Conservation (phyloP, 768 basidiomycete species). For the Leccinum imitatum region DNA sequence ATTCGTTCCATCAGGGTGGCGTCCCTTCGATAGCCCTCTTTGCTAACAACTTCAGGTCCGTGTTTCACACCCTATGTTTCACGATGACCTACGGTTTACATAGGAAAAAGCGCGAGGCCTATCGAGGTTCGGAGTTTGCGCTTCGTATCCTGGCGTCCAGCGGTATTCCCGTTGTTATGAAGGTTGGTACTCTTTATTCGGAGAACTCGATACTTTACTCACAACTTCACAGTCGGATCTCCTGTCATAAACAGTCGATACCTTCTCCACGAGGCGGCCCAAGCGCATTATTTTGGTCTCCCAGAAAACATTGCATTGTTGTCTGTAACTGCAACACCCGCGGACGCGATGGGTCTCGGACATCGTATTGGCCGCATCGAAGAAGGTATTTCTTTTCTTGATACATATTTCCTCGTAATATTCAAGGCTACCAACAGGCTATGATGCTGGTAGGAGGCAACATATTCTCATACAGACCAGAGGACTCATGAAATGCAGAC, state of each 20-base stretch:
- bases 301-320: conserved; percentile 56
- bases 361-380: conserved; percentile 69
- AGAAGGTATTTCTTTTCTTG: conserved; percentile 35
- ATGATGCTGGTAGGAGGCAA: conserved; percentile 44
- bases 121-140: conserved; percentile 78
- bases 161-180: conserved; percentile 71
- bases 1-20: conserved; percentile 42
- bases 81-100: neutral
- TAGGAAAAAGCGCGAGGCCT: conserved; percentile 81
- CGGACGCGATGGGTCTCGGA: conserved; percentile 64
- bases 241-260: conserved; percentile 63
- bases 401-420: neutral
- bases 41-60: conserved; percentile 48
- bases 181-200: conserved; percentile 42
- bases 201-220: neutral
- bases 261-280: conserved; percentile 69
- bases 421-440: conserved; percentile 27
- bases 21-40: conserved; percentile 81
- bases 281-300: conserved; percentile 68
- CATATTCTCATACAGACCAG: neutral
- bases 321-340: conserved; percentile 67
- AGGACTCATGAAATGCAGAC: conserved; percentile 36
- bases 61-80: neutral
- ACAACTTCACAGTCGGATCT: conserved; percentile 45
- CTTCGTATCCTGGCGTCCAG: conserved; percentile 69